phyloP scores from a whole-genome alignment of 139 green algal genomes.

The Coccomyxa sp. region DNA sequence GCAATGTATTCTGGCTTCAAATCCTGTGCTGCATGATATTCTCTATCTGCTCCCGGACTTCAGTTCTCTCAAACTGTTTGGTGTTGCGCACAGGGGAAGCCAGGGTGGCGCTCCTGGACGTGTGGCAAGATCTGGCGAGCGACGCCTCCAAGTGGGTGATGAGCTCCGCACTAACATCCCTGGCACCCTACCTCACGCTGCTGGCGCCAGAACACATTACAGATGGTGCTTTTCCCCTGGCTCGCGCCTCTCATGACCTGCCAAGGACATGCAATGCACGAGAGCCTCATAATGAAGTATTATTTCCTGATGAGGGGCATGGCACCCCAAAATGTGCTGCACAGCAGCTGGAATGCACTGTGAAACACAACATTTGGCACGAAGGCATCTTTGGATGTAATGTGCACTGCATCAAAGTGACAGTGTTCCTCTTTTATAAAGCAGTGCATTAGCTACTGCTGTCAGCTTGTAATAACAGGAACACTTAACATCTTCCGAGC shows the following conservation, averaged over 20 bases:
- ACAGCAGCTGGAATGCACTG: not conserved
- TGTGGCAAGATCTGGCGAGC: not conserved
- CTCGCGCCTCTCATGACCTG: not conserved
- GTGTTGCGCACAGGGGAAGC: constrained; percentile 5
- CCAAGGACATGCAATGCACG: not conserved
- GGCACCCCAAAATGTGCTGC: not conserved
- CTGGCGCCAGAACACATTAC: constrained; percentile 3
- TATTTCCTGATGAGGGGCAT: not conserved
- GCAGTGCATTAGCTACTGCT: not conserved
- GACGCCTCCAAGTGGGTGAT: constrained; percentile 28
- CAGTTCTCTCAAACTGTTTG: not conserved
- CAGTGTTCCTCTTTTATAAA: not conserved
- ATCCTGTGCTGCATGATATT: too few species aligned
- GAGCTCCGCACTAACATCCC: constrained; percentile 9
- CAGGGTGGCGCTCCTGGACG: not conserved
- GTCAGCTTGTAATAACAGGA: not conserved
- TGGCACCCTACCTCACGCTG: constrained; percentile 19
- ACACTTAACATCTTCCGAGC: not conserved
- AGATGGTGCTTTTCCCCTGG: not conserved
- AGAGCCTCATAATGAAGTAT: not conserved
- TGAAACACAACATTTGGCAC: too few species aligned
- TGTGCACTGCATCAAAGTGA: not conserved
- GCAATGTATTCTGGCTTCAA: too few species aligned
- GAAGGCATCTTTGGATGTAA: not conserved
- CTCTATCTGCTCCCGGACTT: too few species aligned